phyloP scores from a whole-genome alignment of 2,329 filamentous ascomycete species.

The Botrytis byssoidea region DNA sequence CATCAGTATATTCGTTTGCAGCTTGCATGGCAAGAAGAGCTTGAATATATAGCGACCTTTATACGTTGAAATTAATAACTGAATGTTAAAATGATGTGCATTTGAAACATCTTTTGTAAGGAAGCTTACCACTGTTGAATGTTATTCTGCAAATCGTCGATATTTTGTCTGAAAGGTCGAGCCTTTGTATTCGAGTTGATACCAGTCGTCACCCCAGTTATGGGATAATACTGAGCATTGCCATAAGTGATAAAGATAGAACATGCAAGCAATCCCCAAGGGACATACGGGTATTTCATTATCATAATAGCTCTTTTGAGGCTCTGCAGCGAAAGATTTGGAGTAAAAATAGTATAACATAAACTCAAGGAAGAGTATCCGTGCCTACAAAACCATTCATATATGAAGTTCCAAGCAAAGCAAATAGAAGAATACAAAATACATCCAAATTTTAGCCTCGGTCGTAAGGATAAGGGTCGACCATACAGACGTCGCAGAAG shows the following conservation, averaged over 20 bases:
- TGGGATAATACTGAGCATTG: constrained; percentile 19
- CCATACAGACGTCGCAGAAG: background rate
- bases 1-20: constrained; percentile 24
- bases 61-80: constrained; percentile 11
- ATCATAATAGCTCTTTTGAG: background rate
- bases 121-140: constrained; percentile 11
- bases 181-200: constrained; percentile 24
- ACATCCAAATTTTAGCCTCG: background rate
- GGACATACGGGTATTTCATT: background rate
- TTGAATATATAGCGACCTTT: constrained; percentile 31
- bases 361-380: background rate
- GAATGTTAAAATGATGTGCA: background rate
- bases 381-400: background rate
- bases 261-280: background rate
- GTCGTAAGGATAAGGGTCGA: background rate
- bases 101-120: constrained; percentile 21
- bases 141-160: constrained; percentile 32
- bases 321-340: background rate
- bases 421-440: background rate
- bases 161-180: constrained; percentile 31
- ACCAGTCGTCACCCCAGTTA: constrained; percentile 30
- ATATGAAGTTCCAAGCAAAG: background rate
- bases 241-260: background rate
- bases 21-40: constrained; percentile 27
- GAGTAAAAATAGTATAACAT: background rate